Evolutionary conservation across 208 protist genomes (phyloP).

Genomic region (Leptomonas pyrrhocoris): DNA sequence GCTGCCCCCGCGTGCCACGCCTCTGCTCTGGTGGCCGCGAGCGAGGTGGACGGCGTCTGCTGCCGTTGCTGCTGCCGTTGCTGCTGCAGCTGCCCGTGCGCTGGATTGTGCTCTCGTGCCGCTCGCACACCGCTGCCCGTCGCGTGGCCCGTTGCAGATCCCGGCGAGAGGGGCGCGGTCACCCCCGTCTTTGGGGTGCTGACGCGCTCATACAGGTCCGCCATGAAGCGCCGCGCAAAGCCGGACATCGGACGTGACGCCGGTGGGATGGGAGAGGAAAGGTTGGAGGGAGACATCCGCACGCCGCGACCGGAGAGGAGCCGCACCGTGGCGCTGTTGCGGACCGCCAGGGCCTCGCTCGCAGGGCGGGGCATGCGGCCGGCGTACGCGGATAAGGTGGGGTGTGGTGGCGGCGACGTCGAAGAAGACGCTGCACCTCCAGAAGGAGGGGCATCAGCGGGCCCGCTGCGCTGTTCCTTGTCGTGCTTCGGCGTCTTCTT

Average conservation of each 20-base stretch:
- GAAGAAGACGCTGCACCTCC: not conserved
- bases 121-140: slow-evolving; percentile 19
- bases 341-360: slow-evolving; percentile 24
- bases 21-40: not conserved
- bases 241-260: slow-evolving; percentile 19
- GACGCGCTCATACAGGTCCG: slow-evolving; percentile 47
- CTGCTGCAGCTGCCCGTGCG: slow-evolving; percentile 3
- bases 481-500: no score
- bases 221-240: slow-evolving; percentile 54
- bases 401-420: not conserved
- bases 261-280: slow-evolving; percentile 1
- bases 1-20: slow-evolving; percentile 7
- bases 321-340: slow-evolving; percentile 26
- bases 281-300: not conserved
- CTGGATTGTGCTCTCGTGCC: slow-evolving; percentile 7
- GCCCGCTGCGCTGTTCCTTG: no score
- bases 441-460: no score
- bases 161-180: slow-evolving; percentile 6
- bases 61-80: slow-evolving; percentile 8
- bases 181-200: not conserved
- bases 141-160: not conserved
- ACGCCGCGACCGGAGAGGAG: slow-evolving; percentile 2
- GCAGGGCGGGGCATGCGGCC: slow-evolving; percentile 25
- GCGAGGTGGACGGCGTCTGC: not conserved
- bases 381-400: slow-evolving; percentile 7